Evolutionary conservation across 306 rosid genomes (phyloP), one percentile per base, ranked within the genome.

Genomic region (Cicer yamashitae): DNA sequence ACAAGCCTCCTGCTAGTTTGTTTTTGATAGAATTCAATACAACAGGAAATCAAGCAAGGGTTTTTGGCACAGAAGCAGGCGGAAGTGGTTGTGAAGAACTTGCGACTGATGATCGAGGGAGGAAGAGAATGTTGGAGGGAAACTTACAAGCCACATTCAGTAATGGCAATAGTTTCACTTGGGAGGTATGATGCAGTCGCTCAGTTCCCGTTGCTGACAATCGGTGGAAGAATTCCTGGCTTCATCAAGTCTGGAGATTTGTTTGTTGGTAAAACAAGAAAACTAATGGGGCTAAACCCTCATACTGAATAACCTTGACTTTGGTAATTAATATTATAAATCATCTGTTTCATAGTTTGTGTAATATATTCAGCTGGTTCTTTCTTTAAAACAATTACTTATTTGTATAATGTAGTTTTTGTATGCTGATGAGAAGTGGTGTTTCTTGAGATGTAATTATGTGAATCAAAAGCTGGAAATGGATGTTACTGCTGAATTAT

Each of bases 11-110:
- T 80, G 46, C 79, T 62, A 15, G 20, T 34, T 37, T 71, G 10
- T 13, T 46, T 20, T 51, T 66, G n/a, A 77, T 78, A 73, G 41
- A 41, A 81, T 69, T 76, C n/a, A 20, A 3, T 40, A 46, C 46
- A 39, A 79, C 82, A 91, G 98, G 98, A 91, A 86, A 65, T 77
- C 18, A 93, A 91, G 73, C 97, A 91, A 84, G 92, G 98, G 66
- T 84, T 83, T 82, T 85, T 82, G 77, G 98, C 96, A 5, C 86
- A 83, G 6, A 84, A 86, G 67, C 96, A 91, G 18, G 98, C 97
- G 18, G 82, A 68, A 44, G 84, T 84, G 70, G 88, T 90, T 37
- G 89, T 58, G 10, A 91, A 88, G 82, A 93, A 89, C 89, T 51
- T 91, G 85, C 90, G 69, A 77, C 2, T 84, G 67, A 11, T 82